Percentiles rank a stretch among this genome's conserved stretches.
phyloP scores from a whole-genome alignment of 2,329 filamentous ascomycete genomes.

The Emergomyces pasteurianus region DNA sequence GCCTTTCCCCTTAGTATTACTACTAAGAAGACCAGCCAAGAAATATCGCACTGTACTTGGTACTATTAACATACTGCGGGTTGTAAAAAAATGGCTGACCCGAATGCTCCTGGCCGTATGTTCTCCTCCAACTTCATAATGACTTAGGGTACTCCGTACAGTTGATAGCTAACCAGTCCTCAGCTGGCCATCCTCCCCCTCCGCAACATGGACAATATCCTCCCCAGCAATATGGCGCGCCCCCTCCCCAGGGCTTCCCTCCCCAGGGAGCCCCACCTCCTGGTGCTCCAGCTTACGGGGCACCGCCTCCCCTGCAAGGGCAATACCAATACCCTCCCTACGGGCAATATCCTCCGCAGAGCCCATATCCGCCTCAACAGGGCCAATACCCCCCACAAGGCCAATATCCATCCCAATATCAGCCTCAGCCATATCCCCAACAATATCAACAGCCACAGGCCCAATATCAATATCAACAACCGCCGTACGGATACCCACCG shows the following conservation, averaged over 20 bases:
- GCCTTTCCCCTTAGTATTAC: background rate
- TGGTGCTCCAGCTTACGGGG: background rate
- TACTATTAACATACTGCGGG: background rate
- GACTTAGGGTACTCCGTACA: background rate
- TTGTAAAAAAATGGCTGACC: background rate
- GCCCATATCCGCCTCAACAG: slow-evolving; percentile 4
- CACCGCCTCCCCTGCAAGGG: background rate
- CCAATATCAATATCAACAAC: slow-evolving; percentile 6
- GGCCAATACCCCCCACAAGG: slow-evolving; percentile 8
- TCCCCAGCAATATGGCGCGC: background rate
- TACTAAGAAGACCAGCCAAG: background rate
- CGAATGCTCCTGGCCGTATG: background rate
- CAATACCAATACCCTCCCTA: background rate
- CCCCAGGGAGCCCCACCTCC: background rate
- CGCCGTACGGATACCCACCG: slow-evolving; percentile 7
- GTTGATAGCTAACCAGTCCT: background rate
- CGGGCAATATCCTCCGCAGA: slow-evolving; percentile 1
- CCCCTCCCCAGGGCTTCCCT: background rate
- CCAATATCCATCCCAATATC: slow-evolving; percentile 1
- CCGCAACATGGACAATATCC: background rate
- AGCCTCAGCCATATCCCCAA: slow-evolving; percentile 1
- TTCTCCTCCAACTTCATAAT: background rate
- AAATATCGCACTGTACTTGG: background rate
- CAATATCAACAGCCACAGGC: slow-evolving; percentile 3
- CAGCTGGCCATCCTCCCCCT: background rate